phyloP scores from a whole-genome alignment of 768 basidiomycete species.

The Lactifluus rugatus region DNA sequence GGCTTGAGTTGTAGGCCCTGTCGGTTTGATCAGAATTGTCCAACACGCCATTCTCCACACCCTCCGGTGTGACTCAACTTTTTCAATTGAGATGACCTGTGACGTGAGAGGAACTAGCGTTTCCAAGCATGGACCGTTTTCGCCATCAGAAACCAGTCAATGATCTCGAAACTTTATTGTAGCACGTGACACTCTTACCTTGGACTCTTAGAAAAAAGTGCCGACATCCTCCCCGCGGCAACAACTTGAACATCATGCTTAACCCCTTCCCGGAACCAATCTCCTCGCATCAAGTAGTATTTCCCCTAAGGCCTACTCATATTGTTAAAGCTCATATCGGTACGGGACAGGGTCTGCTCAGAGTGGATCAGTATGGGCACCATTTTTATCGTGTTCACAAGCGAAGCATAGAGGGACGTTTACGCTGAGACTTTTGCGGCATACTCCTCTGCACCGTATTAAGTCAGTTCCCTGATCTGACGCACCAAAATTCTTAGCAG shows the following conservation, averaged over 20 bases:
- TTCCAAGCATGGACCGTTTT: neutral
- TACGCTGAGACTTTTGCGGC: neutral
- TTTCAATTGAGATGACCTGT: constrained; percentile 12
- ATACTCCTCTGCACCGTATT: neutral
- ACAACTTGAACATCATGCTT: neutral
- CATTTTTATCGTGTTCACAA: neutral
- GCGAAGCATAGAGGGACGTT: neutral
- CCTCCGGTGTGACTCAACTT: constrained; percentile 10
- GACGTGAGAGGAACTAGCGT: constrained; percentile 19
- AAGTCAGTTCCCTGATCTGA: neutral
- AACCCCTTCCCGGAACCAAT: neutral
- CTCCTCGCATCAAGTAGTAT: neutral
- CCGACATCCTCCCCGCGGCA: neutral
- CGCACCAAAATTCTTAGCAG: neutral
- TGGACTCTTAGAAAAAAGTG: neutral
- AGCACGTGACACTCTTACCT: neutral
- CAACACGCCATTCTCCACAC: constrained; percentile 24
- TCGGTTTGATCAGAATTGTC: constrained; percentile 17
- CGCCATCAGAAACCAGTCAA: neutral
- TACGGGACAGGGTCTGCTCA: neutral
- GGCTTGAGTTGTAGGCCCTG: neutral
- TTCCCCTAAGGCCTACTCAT: neutral
- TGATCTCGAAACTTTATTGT: neutral
- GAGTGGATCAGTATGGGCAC: neutral
- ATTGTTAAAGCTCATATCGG: neutral